A percentile compares a stretch with the other conserved stretches of the same genome.
These are phyloP conservation scores for Xerocomellus chrysenteron DNA, from an alignment of 768 basidiomycete species.

Conservation along the genomic window DNA sequence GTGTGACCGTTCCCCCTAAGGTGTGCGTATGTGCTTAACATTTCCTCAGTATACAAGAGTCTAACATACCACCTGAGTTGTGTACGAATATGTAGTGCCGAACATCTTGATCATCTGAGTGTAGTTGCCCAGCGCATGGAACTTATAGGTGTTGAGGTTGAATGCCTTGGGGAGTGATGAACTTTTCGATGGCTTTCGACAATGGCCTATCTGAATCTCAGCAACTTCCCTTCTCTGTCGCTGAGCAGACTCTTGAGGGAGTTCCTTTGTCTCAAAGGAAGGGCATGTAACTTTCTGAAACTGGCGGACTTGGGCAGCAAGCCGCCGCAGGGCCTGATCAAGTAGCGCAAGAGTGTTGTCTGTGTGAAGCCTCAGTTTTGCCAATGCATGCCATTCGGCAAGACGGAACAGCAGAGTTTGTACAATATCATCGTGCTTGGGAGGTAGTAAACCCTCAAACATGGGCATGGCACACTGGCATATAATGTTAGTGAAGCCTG, in stretches of 20 bases:
- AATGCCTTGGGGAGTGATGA: constrained; percentile 7
- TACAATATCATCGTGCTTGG: constrained; percentile 21
- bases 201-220: neutral
- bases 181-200: neutral
- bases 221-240: neutral
- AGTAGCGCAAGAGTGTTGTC: neutral
- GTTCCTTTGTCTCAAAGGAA: neutral
- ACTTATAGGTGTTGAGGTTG: constrained; percentile 18
- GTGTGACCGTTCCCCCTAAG: too few species aligned
- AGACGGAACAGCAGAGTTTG: constrained; percentile 22
- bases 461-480: constrained; percentile 37
- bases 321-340: neutral
- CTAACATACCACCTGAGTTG: too few species aligned
- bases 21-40: too few species aligned
- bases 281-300: neutral
- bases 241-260: neutral
- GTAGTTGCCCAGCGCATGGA: too few species aligned
- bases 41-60: too few species aligned
- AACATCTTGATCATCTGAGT: too few species aligned
- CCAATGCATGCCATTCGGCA: too few species aligned
- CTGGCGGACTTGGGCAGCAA: neutral
- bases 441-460: constrained; percentile 39
- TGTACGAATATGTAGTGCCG: too few species aligned
- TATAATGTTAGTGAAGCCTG: neutral
- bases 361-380: neutral